Percentiles rank a stretch among this genome's conserved stretches.
Conservation (phyloP, 371 early-diverging fungal genomes). For the Saksenaea oblongispora region DNA sequence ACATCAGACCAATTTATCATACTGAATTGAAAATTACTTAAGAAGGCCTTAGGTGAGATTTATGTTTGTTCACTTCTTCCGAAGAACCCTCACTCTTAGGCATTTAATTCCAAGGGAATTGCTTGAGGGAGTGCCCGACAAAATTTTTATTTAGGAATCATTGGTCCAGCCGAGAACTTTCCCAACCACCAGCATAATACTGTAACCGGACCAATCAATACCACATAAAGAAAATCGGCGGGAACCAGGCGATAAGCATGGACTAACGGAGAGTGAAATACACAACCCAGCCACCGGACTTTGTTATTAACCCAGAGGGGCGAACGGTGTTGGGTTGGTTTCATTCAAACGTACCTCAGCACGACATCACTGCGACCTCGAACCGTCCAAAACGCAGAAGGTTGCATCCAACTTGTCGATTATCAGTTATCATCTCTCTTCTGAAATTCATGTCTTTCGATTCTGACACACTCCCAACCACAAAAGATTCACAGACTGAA, state of each 20-base stretch:
- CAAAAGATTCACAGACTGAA: neutral
- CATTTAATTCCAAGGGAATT: no score
- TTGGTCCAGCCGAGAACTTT: no score
- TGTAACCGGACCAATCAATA: no score
- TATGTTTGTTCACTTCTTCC: no score
- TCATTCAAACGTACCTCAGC: neutral
- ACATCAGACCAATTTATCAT: no score
- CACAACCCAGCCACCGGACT: neutral
- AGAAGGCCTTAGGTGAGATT: no score
- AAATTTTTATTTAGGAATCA: no score
- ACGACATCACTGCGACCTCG: neutral
- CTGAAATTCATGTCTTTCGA: conserved; percentile 40
- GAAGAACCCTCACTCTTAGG: no score
- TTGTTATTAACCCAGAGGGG: neutral
- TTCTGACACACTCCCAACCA: conserved; percentile 9
- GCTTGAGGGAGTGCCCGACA: no score
- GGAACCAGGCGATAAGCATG: neutral
- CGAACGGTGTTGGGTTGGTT: neutral
- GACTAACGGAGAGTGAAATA: neutral
- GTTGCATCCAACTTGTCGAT: neutral
- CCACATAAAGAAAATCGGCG: no score
- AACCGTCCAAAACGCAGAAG: neutral
- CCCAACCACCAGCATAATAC: no score
- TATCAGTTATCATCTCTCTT: neutral
- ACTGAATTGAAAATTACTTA: no score